Evolutionary conservation across 176 grass and related monocot species (phyloP), one percentile per base, ranked within the genome.

Genomic region (Sorghum bicolor): DNA sequence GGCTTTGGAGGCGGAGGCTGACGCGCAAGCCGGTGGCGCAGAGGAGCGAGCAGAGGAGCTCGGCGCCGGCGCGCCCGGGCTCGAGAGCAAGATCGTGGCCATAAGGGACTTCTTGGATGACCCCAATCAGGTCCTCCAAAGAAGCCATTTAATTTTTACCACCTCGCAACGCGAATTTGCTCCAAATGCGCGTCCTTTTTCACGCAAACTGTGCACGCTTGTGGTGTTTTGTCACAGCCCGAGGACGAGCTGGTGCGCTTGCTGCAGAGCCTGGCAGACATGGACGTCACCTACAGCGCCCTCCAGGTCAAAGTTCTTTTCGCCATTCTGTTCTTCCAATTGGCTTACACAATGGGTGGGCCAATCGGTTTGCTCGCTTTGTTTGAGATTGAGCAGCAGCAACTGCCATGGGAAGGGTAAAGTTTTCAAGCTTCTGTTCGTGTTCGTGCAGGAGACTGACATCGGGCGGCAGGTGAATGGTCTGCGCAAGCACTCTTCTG

Each of bases 21-120:
- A 57, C 53, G 70, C 19, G 19, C 16, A 12, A 6, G 40, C 39
- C 43, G 44, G 48, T 33, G 19, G 10, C 39, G 40, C 5, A 10
- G 62, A 36, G 10, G 76, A 44, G 15, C n/a, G 4, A n/a, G n/a
- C 26, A 29, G 62, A 67, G 29, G 77, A 33, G 19, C 28, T 36
- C 12, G 41, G 29, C 52, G 10, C 8, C 79, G 52, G 39, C 72
- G 29, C 41, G 44, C 55, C 20, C 37, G 81, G 81, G 66, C 25
- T 70, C 72, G 41, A 86, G 63, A 71, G 77, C 36, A 90, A 74
- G 86, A 90, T 93, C 67, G 66, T 90, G 44, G 81, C 75, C 58
- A 89, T 92, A 48, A 92, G 83, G 67, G 88, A 90, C 62, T 88
- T 81, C 33, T 82, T 95, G 78, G 90, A 95, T 61, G 90, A 95